Percentiles rank a stretch among this genome's conserved stretches.
phyloP scores from a whole-genome alignment of 768 basidiomycete species.

The Leucocoprinus birnbaumii region DNA sequence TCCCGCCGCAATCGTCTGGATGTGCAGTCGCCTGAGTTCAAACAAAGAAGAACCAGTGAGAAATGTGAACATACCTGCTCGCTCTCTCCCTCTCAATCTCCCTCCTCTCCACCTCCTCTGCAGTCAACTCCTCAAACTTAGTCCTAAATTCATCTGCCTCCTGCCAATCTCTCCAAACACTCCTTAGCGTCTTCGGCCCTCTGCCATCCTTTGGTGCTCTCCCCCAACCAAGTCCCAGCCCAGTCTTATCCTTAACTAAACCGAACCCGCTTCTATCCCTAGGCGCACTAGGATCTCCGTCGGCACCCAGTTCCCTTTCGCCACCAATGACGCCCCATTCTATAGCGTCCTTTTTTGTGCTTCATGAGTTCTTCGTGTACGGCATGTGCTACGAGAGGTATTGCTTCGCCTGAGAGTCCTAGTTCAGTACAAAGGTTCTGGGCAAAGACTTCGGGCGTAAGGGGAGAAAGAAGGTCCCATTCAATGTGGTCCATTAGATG shows the following conservation, averaged over 20 bases:
- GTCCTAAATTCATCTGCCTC: conserved; percentile 92
- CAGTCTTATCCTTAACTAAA: conserved; percentile 78
- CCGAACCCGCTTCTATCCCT: conserved; percentile 51
- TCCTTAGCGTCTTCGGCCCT: conserved; percentile 78
- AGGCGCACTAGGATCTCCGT: conserved; percentile 18
- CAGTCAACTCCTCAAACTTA: conserved; percentile 77
- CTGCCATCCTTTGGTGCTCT: conserved; percentile 74
- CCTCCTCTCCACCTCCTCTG: conserved; percentile 89
- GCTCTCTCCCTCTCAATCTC: conserved; percentile 88
- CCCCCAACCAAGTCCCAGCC: conserved; percentile 73
- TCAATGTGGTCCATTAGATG: conserved; percentile 95
- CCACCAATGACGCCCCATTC: conserved; percentile 90
- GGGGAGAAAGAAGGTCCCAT: conserved; percentile 93
- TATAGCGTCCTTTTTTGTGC: conserved; percentile 91
- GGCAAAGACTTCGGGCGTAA: conserved; percentile 88
- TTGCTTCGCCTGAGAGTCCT: conserved; percentile 83
- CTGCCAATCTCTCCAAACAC: conserved; percentile 95
- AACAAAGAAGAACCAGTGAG: neutral
- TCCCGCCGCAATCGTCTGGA: conserved; percentile 59
- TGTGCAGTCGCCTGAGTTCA: neutral
- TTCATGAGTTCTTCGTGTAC: conserved; percentile 94
- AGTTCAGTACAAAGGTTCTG: conserved; percentile 79
- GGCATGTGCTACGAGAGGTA: conserved; percentile 88
- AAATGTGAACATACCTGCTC: conserved; percentile 42
- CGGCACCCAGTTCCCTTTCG: conserved; percentile 31